These are phyloP conservation scores for Smallanthus sonchifolius DNA, from an alignment of 129 eudicot genomes.

Conservation along the genomic window DNA sequence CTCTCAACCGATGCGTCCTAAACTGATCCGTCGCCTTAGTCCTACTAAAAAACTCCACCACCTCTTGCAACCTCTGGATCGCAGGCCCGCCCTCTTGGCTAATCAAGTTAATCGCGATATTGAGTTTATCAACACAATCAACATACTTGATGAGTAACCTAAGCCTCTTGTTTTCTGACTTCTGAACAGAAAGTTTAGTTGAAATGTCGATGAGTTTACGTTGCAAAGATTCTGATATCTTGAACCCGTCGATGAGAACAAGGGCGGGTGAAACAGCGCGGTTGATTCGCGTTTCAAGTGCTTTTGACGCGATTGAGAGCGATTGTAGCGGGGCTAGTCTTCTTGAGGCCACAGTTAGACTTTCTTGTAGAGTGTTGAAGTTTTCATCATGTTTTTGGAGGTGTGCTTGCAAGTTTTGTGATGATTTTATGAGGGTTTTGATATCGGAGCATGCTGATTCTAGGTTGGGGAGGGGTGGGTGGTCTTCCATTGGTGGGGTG, in stretches of 20 bases:
- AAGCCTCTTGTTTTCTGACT: constrained; percentile 33
- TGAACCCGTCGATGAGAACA: constrained; percentile 64
- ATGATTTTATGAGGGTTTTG: constrained; percentile 44
- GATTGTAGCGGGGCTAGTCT: constrained; percentile 69
- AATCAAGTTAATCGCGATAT: constrained; percentile 46
- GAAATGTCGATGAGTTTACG: constrained; percentile 46
- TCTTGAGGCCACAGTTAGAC: constrained; percentile 46
- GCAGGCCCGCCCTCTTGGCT: constrained; percentile 75
- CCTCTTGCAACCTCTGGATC: constrained; percentile 75
- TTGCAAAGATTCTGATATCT: constrained; percentile 56
- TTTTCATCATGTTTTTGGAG: constrained; percentile 44
- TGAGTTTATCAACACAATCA: constrained; percentile 59
- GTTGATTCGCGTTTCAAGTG: constrained; percentile 70
- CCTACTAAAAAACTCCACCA: constrained; percentile 87
- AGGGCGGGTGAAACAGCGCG: constrained; percentile 78
- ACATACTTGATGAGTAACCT: constrained; percentile 52
- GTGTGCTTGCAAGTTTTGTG: constrained; percentile 32
- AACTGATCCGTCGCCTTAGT: constrained; percentile 81
- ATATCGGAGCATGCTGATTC: constrained; percentile 51
- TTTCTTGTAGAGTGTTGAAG: constrained; percentile 38
- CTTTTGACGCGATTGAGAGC: constrained; percentile 62
- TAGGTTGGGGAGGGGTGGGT: constrained; percentile 40
- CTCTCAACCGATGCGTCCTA: constrained; percentile 57
- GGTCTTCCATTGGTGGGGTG: constrained; percentile 18
- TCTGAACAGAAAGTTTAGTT: constrained; percentile 35